These are phyloP conservation scores for Amphichorda felina DNA, from an alignment of 2,329 filamentous ascomycete species.

Conservation along the genomic window DNA sequence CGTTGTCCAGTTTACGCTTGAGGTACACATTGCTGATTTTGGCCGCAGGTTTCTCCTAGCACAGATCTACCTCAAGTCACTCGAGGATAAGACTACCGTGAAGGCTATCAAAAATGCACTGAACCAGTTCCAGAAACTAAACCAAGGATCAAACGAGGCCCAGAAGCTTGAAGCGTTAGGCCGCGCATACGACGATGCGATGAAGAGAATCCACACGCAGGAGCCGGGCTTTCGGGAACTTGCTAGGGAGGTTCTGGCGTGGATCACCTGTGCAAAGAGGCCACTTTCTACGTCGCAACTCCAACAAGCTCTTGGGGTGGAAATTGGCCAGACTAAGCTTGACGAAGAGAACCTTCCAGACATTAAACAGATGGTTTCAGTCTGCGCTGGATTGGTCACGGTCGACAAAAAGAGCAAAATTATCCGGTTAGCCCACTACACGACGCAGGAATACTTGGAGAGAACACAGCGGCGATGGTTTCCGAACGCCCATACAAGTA, in stretches of 20 bases:
- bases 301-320: constrained; percentile 26
- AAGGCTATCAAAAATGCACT: constrained; percentile 21
- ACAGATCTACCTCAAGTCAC: constrained; percentile 4
- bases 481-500: constrained; percentile 10
- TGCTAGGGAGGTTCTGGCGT: constrained; percentile 23
- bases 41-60: constrained; percentile 2
- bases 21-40: not conserved
- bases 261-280: constrained; percentile 23
- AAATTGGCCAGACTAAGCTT: constrained; percentile 11
- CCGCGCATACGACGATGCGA: constrained; percentile 24
- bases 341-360: constrained; percentile 19
- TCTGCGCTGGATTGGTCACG: constrained; percentile 27
- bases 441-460: constrained; percentile 30
- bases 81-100: constrained; percentile 6
- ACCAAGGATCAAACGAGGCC: too few species aligned
- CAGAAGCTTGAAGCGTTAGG: constrained; percentile 16
- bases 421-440: constrained; percentile 30
- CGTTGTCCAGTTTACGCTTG: not conserved
- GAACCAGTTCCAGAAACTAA: constrained; percentile 11
- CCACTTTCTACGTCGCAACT: constrained; percentile 21
- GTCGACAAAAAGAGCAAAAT: constrained; percentile 22
- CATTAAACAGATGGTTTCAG: constrained; percentile 17
- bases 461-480: constrained; percentile 14
- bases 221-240: constrained; percentile 12
- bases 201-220: constrained; percentile 27